Conservation (phyloP, 1,139 yeast species). For the Taphrina populina region DNA sequence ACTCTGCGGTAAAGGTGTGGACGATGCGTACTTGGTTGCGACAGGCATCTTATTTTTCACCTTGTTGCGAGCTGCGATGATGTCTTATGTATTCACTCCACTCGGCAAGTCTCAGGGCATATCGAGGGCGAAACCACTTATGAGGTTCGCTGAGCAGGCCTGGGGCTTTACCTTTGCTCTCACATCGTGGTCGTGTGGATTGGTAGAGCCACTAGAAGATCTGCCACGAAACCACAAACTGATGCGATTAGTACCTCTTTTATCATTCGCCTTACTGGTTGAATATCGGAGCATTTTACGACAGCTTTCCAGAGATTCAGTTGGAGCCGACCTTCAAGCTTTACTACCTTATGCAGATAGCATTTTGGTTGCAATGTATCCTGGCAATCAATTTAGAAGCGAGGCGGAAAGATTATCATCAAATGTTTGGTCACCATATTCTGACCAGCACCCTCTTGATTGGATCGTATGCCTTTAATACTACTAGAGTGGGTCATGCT, state of each 20-base stretch:
- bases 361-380: conserved; percentile 79
- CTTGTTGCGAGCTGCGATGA: conserved; percentile 59
- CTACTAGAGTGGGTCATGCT: conserved; percentile 74
- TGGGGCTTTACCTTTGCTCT: conserved; percentile 71
- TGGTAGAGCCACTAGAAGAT: conserved; percentile 39
- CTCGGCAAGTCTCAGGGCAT: conserved; percentile 56
- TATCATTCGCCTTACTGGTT: conserved; percentile 47
- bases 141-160: conserved; percentile 81
- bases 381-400: conserved; percentile 74
- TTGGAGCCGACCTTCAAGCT: conserved; percentile 53
- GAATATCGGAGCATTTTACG: conserved; percentile 49
- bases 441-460: conserved; percentile 66
- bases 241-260: conserved; percentile 50
- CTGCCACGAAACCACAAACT: not conserved
- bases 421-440: conserved; percentile 86
- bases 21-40: conserved; percentile 47
- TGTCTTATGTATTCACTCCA: conserved; percentile 61
- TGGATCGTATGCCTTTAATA: conserved; percentile 73
- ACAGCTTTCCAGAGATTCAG: conserved; percentile 72
- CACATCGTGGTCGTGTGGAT: conserved; percentile 58
- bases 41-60: conserved; percentile 60
- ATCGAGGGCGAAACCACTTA: conserved; percentile 53
- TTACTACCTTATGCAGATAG: conserved; percentile 70
- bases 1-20: conserved; percentile 39
- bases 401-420: conserved; percentile 75